Base-by-base conservation (phyloP, 805 yeast species). In the Metschnikowia henanensis region DNA sequence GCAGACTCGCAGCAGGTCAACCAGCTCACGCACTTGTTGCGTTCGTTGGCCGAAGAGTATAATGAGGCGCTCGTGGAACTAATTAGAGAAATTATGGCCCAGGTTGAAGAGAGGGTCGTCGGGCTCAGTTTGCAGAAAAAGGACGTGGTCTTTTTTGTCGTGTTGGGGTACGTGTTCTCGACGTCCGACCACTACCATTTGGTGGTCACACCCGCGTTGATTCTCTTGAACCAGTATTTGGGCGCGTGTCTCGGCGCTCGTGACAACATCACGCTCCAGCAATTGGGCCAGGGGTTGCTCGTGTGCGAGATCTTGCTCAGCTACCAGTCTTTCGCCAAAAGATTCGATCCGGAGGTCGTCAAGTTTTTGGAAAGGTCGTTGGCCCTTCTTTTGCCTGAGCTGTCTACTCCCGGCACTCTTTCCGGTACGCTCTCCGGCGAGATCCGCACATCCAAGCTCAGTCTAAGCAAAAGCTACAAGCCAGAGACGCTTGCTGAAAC, bases 151-250 rank as follows among this genome's bases (percentile, higher is more conserved):
- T 78, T 85, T 47, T 87, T 84, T 57, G 72, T 81, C 0, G 55
- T 89, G 5, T 73, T 91, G 45, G 97, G 97, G 6, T 71, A 76
- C 41, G 60, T 90, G 4, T 94, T 86, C 59, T 91, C 99, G 0
- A 89, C 97, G 0, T 94, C 99, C 0, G 99, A 94, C 70, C 91
- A 89, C 60, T 92, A 87, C 65, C 99, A 94, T 70, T 73, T 90
- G 46, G 85, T 94, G 9, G 91, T 83, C 4, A 91, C 97, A 0
- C 96, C 97, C 3, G 76, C 92, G 2, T 68, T 80, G 23, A 76
- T 94, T 26, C 65, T 88, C 30, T 80, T 89, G 71, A 78, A 84
- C 37, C 92, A 88, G 62, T 70, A 80, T 12, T 66, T 92, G 43
- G 53, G 63, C 5, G 49, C 43, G 6, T 53, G 64, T 20, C 51